Percentiles rank a stretch among this genome's conserved stretches.
Evolutionary conservation across 2,329 filamentous ascomycete species (phyloP).

Genomic region (Teratosphaeria pseudoeucalypti): DNA sequence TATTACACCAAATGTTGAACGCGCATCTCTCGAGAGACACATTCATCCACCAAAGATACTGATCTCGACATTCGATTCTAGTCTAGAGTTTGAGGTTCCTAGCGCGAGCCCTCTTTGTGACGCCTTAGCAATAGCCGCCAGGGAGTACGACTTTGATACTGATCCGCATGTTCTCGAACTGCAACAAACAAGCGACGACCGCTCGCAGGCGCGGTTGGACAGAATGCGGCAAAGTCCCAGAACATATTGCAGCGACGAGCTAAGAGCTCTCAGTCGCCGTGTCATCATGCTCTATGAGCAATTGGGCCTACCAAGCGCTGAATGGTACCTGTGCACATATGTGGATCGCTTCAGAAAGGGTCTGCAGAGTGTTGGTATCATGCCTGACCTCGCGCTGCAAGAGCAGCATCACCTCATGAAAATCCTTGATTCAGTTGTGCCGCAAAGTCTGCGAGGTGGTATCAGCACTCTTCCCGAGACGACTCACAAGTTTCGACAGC

Average conservation of each 20-base stretch:
- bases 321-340: constrained; percentile 31
- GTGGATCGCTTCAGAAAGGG: constrained; percentile 21
- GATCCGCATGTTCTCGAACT: constrained; percentile 33
- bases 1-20: constrained; percentile 56
- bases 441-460: neutral
- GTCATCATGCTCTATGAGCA: constrained; percentile 26
- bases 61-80: constrained; percentile 24
- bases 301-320: constrained; percentile 28
- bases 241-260: constrained; percentile 31
- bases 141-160: constrained; percentile 22
- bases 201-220: constrained; percentile 13
- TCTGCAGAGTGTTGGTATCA: constrained; percentile 6
- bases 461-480: neutral
- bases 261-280: constrained; percentile 25
- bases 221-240: constrained; percentile 22
- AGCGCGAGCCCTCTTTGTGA: constrained; percentile 10
- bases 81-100: neutral
- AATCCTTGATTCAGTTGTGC: constrained; percentile 8
- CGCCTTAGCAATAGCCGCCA: constrained; percentile 2
- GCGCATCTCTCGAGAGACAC: constrained; percentile 57
- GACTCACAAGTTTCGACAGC: constrained; percentile 13
- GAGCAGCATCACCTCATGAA: constrained; percentile 24
- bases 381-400: constrained; percentile 22
- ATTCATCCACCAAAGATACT: constrained; percentile 56
- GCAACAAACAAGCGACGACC: constrained; percentile 16